Evolutionary conservation across 441 rosid genomes (phyloP).

Genomic region (Erodium texanum): DNA sequence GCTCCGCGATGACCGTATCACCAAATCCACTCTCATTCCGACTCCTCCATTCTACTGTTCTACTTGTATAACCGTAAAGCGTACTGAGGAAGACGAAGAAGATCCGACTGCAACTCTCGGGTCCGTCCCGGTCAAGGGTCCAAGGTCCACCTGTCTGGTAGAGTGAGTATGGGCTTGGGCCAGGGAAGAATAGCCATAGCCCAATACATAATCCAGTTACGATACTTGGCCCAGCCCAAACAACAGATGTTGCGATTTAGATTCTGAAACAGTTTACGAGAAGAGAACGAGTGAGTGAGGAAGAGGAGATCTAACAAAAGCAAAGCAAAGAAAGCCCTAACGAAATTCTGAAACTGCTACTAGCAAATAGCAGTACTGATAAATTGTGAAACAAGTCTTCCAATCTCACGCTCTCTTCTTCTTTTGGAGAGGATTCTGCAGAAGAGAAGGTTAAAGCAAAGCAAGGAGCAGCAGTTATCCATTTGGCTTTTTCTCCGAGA

Average conservation of each 20-base stretch:
- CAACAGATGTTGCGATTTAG: background rate
- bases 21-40: background rate
- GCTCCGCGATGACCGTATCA: background rate
- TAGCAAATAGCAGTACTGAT: background rate
- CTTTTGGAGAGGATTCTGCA: background rate
- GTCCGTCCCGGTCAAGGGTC: background rate
- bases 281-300: background rate
- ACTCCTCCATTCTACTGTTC: background rate
- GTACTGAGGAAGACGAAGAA: conserved; percentile 6
- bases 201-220: background rate
- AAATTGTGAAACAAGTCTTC: background rate
- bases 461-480: background rate
- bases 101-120: background rate
- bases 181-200: background rate
- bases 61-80: background rate
- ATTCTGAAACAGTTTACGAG: background rate
- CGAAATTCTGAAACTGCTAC: background rate
- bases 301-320: conserved; percentile 1
- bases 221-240: background rate
- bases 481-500: background rate
- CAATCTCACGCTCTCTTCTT: background rate
- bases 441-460: background rate
- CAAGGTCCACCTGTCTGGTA: background rate
- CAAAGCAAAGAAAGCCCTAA: background rate
- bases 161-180: background rate